Percentiles rank a stretch among this genome's conserved stretches.
phyloP scores from a whole-genome alignment of 1,284 basidiomycete genomes.

The Ceratobasidium sp. region DNA sequence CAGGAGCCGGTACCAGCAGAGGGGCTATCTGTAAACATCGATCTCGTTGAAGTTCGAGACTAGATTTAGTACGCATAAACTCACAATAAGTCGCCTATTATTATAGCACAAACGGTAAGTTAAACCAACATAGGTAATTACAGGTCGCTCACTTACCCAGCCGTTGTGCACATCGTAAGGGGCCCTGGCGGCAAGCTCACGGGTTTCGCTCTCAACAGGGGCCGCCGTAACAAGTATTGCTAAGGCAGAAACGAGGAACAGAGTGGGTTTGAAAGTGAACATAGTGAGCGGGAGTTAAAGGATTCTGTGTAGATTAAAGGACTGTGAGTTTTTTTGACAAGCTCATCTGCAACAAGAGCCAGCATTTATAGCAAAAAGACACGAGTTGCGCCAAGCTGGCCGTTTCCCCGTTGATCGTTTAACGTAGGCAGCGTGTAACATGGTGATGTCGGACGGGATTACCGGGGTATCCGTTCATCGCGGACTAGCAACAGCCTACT shows the following conservation, averaged over 20 bases:
- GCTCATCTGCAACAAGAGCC: no score
- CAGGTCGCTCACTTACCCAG: neutral
- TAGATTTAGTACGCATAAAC: neutral
- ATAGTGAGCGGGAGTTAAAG: neutral
- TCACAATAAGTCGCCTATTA: neutral
- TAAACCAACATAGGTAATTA: neutral
- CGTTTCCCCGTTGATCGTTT: no score
- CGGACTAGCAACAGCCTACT: no score
- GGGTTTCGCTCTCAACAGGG: neutral
- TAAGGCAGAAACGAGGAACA: slow-evolving; percentile 23
- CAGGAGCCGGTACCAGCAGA: neutral
- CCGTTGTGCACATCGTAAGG: slow-evolving; percentile 18
- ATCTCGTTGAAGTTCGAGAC: neutral
- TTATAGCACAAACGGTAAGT: neutral
- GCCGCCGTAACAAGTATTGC: no score
- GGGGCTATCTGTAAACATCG: neutral
- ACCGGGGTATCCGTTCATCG: no score
- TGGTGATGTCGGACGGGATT: no score
- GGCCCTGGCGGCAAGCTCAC: neutral
- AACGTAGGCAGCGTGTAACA: no score
- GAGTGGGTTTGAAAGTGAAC: slow-evolving; percentile 30
- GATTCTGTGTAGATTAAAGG: no score
- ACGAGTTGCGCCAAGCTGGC: no score
- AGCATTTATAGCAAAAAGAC: no score
- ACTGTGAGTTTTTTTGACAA: no score